Evolutionary conservation across 2,329 filamentous ascomycete genomes (phyloP).

Genomic region (Elsinoe australis): DNA sequence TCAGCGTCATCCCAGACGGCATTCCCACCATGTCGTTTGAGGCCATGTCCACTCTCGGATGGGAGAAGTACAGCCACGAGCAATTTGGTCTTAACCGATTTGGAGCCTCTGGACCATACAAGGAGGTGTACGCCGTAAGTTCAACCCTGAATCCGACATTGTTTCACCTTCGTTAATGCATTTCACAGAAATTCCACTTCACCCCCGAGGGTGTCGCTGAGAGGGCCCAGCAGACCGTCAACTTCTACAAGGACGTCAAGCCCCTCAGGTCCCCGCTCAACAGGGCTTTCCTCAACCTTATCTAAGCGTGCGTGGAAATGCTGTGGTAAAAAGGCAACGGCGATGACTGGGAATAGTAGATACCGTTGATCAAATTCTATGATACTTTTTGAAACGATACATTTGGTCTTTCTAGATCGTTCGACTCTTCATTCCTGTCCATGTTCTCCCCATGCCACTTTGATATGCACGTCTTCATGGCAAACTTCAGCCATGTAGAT

Average conservation of each 20-base stretch:
- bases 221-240: conserved; percentile 81
- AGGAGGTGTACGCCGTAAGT: conserved; percentile 83
- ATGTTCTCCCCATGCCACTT: too few species aligned
- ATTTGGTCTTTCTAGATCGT: too few species aligned
- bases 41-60: conserved; percentile 94
- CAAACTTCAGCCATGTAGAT: too few species aligned
- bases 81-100: conserved; percentile 99
- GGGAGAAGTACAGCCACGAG: conserved; percentile 99
- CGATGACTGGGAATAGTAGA: too few species aligned
- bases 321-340: too few species aligned
- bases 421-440: too few species aligned
- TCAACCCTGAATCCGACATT: too few species aligned
- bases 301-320: conserved; percentile 53
- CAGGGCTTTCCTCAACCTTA: conserved; percentile 94
- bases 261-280: conserved; percentile 84
- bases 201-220: conserved; percentile 94
- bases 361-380: too few species aligned
- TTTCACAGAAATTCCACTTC: conserved; percentile 95
- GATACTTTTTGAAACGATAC: too few species aligned
- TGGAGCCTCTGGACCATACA: conserved; percentile 93
- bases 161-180: too few species aligned
- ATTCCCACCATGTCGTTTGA: conserved; percentile 90
- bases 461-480: too few species aligned
- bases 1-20: conserved; percentile 85
- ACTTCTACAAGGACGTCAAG: conserved; percentile 97